Evolutionary conservation across 805 yeast species (phyloP).

Genomic region (Metschnikowia reukaufii): DNA sequence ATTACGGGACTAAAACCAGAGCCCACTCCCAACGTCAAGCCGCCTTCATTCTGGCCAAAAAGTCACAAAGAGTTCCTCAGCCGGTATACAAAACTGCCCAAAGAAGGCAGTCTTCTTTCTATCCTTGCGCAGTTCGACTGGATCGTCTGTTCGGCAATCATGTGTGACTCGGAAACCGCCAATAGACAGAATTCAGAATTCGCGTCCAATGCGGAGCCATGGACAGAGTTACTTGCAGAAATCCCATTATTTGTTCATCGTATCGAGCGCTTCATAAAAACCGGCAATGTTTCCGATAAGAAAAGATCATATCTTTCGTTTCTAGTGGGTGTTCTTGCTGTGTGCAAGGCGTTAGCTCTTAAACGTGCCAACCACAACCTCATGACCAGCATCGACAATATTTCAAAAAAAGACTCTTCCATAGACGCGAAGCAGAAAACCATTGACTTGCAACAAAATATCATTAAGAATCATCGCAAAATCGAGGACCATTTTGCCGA

Average conservation of each 20-base stretch:
- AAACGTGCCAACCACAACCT: constrained; percentile 28
- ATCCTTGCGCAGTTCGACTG: constrained; percentile 23
- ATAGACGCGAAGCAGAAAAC: constrained; percentile 23
- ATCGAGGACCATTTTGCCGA: constrained; percentile 27
- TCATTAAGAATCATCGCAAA: constrained; percentile 25
- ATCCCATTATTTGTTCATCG: constrained; percentile 17
- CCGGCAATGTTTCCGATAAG: constrained; percentile 15
- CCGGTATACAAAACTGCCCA: constrained; percentile 9
- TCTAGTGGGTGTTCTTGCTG: constrained; percentile 28
- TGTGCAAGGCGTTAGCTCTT: constrained; percentile 30
- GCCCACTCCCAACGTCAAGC: neutral
- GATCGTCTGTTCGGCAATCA: constrained; percentile 12
- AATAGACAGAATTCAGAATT: constrained; percentile 1
- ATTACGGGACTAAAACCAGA: constrained; percentile 10
- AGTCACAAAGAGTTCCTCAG: constrained; percentile 3
- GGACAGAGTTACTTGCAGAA: constrained; percentile 14
- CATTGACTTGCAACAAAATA: constrained; percentile 28
- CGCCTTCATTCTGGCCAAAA: constrained; percentile 5
- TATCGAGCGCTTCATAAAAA: constrained; percentile 18
- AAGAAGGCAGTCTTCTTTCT: constrained; percentile 20
- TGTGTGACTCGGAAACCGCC: constrained; percentile 11
- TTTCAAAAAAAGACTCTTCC: constrained; percentile 9
- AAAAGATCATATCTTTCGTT: constrained; percentile 17
- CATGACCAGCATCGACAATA: neutral
- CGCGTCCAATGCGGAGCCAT: constrained; percentile 7